Conservation (phyloP, 352 stramenopile genomes). For the Globisporangium iwayamae region DNA sequence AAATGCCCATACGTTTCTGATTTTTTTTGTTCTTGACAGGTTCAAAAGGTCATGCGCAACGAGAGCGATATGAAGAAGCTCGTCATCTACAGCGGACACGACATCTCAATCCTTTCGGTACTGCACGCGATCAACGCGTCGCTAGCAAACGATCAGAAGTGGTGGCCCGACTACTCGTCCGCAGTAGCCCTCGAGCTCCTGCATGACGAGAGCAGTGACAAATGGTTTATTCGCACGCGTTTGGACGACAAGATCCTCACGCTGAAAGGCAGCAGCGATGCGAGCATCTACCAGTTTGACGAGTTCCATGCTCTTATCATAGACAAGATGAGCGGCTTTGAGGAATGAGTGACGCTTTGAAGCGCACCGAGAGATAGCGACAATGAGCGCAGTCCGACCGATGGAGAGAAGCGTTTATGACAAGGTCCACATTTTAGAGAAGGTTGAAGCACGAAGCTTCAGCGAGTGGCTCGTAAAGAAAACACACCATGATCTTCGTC, state of each 20-base stretch:
- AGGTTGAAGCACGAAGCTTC: background rate
- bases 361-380: background rate
- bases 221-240: conserved; percentile 54
- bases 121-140: conserved; percentile 56
- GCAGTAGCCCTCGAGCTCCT: conserved; percentile 66
- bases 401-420: no score
- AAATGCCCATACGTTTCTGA: background rate
- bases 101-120: conserved; percentile 74
- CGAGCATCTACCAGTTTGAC: conserved; percentile 26
- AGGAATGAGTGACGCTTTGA: background rate
- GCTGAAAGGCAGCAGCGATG: conserved; percentile 19
- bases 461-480: background rate
- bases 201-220: conserved; percentile 41
- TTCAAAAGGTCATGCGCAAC: conserved; percentile 34
- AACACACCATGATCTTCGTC: background rate
- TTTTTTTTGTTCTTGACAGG: conserved; percentile 17
- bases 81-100: conserved; percentile 79
- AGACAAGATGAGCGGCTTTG: conserved; percentile 20
- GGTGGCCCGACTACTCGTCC: conserved; percentile 75
- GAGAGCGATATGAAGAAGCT: conserved; percentile 46
- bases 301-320: conserved; percentile 41
- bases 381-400: no score
- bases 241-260: conserved; percentile 46
- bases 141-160: conserved; percentile 40
- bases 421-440: background rate